A percentile compares a stretch with the other conserved stretches of the same genome.
Evolutionary conservation across 371 early-diverging fungal species (phyloP).

Genomic region (Rhizopus arrhizus): DNA sequence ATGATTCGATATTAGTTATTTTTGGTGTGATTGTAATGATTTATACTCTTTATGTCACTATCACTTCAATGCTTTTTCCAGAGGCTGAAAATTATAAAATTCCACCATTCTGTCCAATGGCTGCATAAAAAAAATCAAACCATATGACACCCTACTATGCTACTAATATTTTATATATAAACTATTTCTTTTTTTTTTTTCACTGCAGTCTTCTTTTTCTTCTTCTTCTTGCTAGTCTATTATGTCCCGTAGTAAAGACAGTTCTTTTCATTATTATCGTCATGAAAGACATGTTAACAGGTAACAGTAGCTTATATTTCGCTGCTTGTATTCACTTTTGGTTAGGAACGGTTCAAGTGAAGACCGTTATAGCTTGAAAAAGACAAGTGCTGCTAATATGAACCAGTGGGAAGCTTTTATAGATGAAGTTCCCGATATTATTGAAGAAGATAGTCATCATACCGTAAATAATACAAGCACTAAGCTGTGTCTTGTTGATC

Average conservation of each 20-base stretch:
- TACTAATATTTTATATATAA: neutral
- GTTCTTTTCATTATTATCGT: neutral
- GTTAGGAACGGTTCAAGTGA: neutral
- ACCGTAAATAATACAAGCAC: constrained; percentile 2
- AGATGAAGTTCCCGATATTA: neutral
- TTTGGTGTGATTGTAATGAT: constrained; percentile 60
- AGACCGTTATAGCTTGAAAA: neutral
- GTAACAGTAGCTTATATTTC: neutral
- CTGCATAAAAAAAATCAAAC: neutral
- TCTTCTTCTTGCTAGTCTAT: neutral
- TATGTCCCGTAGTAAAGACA: constrained; percentile 1
- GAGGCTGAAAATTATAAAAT: constrained; percentile 10
- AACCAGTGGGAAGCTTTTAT: neutral
- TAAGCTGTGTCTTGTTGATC: neutral
- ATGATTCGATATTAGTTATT: constrained; percentile 46
- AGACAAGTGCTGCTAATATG: neutral
- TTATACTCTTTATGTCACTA: constrained; percentile 45
- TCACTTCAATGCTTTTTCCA: constrained; percentile 32
- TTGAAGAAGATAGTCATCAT: neutral
- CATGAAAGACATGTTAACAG: neutral
- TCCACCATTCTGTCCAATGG: constrained; percentile 20
- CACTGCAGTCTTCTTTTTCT: neutral
- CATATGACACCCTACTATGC: neutral
- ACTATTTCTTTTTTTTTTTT: neutral
- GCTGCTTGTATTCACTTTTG: no score